These are phyloP conservation scores for Clonostachys rhizophaga DNA, from an alignment of 2,329 filamentous ascomycete species.

Conservation along the genomic window DNA sequence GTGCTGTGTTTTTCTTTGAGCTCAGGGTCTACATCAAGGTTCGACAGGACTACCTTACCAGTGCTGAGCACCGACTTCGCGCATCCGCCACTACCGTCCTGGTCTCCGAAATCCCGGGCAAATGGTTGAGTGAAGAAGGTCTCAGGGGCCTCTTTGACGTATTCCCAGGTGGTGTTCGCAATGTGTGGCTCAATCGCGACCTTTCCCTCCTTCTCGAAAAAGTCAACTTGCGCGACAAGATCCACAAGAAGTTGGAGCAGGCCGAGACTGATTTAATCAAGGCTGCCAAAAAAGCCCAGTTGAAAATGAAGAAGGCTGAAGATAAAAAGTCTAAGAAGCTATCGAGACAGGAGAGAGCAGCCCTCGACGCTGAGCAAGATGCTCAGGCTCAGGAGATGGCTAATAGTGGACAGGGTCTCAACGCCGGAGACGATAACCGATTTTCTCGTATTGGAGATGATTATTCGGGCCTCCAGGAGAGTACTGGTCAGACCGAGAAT, in stretches of 20 bases:
- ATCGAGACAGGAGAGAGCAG: constrained; percentile 43
- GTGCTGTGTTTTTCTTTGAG: constrained; percentile 82
- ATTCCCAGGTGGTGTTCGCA: constrained; percentile 89
- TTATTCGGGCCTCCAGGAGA: constrained; percentile 9
- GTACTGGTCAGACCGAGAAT: constrained; percentile 3
- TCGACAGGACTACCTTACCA: constrained; percentile 90
- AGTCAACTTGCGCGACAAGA: constrained; percentile 66
- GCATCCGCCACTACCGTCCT: constrained; percentile 95
- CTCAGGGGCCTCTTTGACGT: constrained; percentile 86
- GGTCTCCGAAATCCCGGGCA: constrained; percentile 82
- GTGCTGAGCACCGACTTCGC: constrained; percentile 86
- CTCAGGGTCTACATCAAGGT: constrained; percentile 85
- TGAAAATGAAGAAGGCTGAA: constrained; percentile 60
- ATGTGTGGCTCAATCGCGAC: constrained; percentile 95
- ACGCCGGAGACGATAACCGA: constrained; percentile 46
- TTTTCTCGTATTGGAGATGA: constrained; percentile 43
- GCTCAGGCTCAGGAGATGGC: constrained; percentile 45
- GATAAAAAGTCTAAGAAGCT: constrained; percentile 60
- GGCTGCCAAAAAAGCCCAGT: constrained; percentile 71
- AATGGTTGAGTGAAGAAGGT: constrained; percentile 84
- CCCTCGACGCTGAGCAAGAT: constrained; percentile 42
- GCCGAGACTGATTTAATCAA: constrained; percentile 85
- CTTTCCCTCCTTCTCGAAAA: constrained; percentile 81
- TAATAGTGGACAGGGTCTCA: constrained; percentile 39
- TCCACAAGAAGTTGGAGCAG: constrained; percentile 69